These are phyloP conservation scores for Chlamydomonas asymmetrica DNA, from an alignment of 139 green algal species.

Conservation along the genomic window DNA sequence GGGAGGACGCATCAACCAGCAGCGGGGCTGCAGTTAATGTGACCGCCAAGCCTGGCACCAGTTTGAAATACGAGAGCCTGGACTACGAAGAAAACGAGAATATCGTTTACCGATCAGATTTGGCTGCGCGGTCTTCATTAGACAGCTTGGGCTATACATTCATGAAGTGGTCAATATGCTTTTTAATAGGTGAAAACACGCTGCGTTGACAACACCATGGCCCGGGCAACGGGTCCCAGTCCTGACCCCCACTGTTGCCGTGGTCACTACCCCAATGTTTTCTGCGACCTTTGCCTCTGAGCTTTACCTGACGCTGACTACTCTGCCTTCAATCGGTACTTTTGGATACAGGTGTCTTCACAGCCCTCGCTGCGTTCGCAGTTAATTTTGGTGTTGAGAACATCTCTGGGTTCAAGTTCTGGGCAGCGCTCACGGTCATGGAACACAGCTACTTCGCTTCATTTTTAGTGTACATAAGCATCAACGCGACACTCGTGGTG, in stretches of 20 bases:
- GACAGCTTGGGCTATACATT: constrained; percentile 41
- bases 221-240: too few relatives aligned
- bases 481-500: constrained; percentile 68
- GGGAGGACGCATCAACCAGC: too few relatives aligned
- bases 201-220: neutral
- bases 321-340: neutral
- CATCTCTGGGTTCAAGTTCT: constrained; percentile 79
- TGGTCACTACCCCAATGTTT: neutral
- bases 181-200: constrained; percentile 46
- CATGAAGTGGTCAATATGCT: constrained; percentile 56
- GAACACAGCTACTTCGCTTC: constrained; percentile 40
- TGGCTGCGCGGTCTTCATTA: constrained; percentile 36
- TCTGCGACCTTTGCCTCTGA: neutral
- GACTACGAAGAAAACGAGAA: constrained; percentile 69
- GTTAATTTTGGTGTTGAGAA: constrained; percentile 86
- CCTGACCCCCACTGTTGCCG: too few relatives aligned
- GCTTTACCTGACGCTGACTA: too few relatives aligned
- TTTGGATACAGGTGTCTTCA: constrained; percentile 55
- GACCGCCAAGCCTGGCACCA: too few relatives aligned
- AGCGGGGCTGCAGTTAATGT: too few relatives aligned
- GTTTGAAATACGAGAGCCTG: constrained; percentile 51
- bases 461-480: constrained; percentile 56
- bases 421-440: constrained; percentile 61
- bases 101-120: constrained; percentile 48
- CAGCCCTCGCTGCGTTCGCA: constrained; percentile 58